Evolutionary conservation across 805 yeast species (phyloP).

Genomic region (Candida sphagnicola): DNA sequence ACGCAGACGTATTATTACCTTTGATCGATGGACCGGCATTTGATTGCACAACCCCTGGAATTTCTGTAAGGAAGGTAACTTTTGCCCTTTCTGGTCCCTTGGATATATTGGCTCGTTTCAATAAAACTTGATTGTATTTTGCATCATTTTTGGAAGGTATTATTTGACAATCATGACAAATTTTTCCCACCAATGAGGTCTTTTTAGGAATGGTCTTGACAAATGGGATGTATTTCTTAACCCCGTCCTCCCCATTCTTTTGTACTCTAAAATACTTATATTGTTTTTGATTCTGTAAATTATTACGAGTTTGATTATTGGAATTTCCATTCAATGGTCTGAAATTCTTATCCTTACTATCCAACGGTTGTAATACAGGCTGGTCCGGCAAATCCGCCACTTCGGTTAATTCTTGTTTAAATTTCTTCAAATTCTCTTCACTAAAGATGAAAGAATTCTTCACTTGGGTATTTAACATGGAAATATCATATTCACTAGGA

Average conservation of each 20-base stretch:
- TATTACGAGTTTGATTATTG: constrained; percentile 1
- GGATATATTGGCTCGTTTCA: constrained; percentile 48
- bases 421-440: constrained; percentile 72
- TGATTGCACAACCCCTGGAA: constrained; percentile 85
- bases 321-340: constrained; percentile 8
- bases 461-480: constrained; percentile 73
- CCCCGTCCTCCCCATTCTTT: constrained; percentile 23
- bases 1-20: constrained; percentile 61
- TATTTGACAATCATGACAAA: constrained; percentile 88
- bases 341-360: constrained; percentile 10
- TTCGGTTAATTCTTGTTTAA: constrained; percentile 47
- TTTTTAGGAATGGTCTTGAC: constrained; percentile 87
- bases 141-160: constrained; percentile 73
- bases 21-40: constrained; percentile 81
- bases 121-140: constrained; percentile 60
- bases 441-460: constrained; percentile 84
- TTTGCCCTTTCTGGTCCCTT: constrained; percentile 50
- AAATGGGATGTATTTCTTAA: constrained; percentile 61
- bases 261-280: constrained; percentile 26
- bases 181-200: constrained; percentile 80
- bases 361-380: constrained; percentile 41
- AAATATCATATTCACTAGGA: constrained; percentile 82
- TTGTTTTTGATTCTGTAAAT: constrained; percentile 12
- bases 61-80: constrained; percentile 69
- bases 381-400: constrained; percentile 51